These are phyloP conservation scores for Carpinus viminea DNA, from an alignment of 306 rosid genomes.

Conservation along the genomic window DNA sequence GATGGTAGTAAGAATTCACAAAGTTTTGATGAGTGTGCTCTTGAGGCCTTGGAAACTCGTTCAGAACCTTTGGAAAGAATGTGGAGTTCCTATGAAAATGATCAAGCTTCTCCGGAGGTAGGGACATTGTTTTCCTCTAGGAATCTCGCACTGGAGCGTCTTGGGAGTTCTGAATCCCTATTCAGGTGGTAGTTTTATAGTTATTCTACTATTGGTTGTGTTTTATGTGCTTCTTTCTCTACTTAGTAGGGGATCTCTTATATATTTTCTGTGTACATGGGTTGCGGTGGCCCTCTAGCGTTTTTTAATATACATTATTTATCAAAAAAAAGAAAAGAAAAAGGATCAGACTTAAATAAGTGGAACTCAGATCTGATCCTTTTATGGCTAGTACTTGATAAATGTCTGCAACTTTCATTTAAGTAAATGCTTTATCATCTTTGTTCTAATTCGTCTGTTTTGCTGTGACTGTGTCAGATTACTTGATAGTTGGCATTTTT, in stretches of 20 bases:
- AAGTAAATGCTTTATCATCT: constrained; percentile 8
- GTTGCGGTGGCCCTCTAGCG: no score
- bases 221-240: no score
- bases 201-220: constrained; percentile 3
- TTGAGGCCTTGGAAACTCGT: constrained; percentile 45
- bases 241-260: no score
- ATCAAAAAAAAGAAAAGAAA: no score
- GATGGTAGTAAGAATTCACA: constrained; percentile 49
- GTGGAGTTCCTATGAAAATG: constrained; percentile 47
- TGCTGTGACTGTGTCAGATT: constrained; percentile 4
- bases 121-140: constrained; percentile 44
- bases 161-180: constrained; percentile 72
- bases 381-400: constrained; percentile 16
- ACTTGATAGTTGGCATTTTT: constrained; percentile 18
- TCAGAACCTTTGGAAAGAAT: constrained; percentile 47
- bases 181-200: constrained; percentile 66
- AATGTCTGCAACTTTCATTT: constrained; percentile 1
- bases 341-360: background rate
- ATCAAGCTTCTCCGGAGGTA: constrained; percentile 53
- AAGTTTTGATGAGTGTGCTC: constrained; percentile 46
- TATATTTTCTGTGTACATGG: no score
- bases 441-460: constrained; percentile 12
- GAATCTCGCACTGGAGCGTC: constrained; percentile 44
- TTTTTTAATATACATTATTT: no score
- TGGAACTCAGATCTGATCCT: constrained; percentile 13